A percentile compares a stretch with the other conserved stretches of the same genome.
phyloP scores from a whole-genome alignment of 345 rosid species.

The Eucalyptus pauciflora region DNA sequence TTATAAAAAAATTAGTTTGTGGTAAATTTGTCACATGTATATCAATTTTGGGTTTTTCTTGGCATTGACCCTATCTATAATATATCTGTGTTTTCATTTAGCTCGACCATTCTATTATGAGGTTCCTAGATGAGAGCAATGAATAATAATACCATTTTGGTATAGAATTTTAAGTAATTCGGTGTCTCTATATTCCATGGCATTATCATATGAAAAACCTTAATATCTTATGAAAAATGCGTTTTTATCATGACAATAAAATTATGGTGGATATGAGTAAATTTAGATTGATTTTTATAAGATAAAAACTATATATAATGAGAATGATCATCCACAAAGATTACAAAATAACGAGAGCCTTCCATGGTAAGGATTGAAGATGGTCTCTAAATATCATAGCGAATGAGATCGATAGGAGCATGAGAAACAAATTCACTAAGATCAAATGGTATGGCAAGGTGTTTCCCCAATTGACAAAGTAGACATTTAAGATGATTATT shows the following conservation, averaged over 20 bases:
- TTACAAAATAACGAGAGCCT: background rate
- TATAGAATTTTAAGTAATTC: background rate
- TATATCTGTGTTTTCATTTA: background rate
- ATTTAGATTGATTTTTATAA: too few relatives aligned
- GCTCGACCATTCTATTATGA: background rate
- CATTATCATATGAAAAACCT: background rate
- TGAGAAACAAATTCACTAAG: background rate
- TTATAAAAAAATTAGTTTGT: too few relatives aligned
- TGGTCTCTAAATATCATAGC: background rate
- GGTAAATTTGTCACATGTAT: too few relatives aligned
- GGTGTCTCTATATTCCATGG: background rate
- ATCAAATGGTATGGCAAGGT: background rate
- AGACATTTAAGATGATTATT: background rate
- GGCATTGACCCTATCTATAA: background rate
- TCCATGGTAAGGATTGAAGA: background rate
- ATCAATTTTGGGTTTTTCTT: too few relatives aligned
- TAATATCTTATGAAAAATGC: background rate
- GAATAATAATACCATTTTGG: background rate
- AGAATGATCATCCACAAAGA: background rate
- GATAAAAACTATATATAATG: background rate
- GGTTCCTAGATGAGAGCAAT: background rate
- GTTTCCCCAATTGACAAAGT: background rate
- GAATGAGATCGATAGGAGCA: background rate
- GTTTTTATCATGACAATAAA: background rate
- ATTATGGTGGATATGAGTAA: background rate